These are phyloP conservation scores for Haplosporangium gracile DNA, from an alignment of 192 early-diverging fungal species.

Conservation along the genomic window DNA sequence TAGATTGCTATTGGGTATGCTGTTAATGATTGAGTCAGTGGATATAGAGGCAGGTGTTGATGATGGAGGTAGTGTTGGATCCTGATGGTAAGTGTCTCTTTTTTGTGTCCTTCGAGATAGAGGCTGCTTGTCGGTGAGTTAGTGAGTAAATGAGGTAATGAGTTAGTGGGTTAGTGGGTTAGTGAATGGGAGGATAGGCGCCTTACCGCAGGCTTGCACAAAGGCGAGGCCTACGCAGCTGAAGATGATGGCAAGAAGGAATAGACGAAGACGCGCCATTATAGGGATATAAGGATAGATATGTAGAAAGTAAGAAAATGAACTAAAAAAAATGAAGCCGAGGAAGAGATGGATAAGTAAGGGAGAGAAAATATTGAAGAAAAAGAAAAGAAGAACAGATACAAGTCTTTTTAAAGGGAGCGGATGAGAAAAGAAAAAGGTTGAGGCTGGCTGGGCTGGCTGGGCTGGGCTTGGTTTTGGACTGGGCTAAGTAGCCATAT, in stretches of 20 bases:
- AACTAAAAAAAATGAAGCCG: background rate
- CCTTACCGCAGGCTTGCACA: conserved; percentile 45
- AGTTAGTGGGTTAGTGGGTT: too few relatives aligned
- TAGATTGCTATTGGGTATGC: too few relatives aligned
- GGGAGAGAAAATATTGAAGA: background rate
- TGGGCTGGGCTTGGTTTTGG: background rate
- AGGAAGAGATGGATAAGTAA: background rate
- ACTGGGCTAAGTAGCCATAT: background rate
- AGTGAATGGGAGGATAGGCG: background rate
- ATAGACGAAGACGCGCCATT: conserved; percentile 23
- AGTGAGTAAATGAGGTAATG: background rate
- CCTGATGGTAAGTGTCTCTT: background rate
- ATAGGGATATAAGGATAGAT: background rate
- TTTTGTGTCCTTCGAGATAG: background rate
- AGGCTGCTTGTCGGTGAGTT: background rate
- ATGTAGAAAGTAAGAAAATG: background rate
- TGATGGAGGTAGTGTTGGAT: background rate
- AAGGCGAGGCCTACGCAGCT: conserved; percentile 3
- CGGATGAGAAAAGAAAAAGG: background rate
- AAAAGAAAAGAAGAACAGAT: background rate
- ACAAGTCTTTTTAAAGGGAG: background rate
- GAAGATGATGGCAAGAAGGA: conserved; percentile 16
- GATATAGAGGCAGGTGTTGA: background rate
- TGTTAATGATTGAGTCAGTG: background rate
- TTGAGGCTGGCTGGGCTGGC: conserved; percentile 1